phyloP scores from a whole-genome alignment of 192 early-diverging fungal genomes.

The Coemansia reversa region DNA sequence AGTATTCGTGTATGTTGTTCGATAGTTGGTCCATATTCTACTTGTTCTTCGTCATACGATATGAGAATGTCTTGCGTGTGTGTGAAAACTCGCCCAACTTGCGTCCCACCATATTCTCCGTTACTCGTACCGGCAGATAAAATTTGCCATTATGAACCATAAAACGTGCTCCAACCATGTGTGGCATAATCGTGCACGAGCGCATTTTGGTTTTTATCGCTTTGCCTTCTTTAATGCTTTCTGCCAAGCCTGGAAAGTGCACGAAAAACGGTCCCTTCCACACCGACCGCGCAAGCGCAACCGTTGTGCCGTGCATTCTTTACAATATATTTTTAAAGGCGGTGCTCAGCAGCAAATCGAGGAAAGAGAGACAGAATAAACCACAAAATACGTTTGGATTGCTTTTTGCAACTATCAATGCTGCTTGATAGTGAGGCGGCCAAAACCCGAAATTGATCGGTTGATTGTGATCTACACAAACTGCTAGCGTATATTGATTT shows the following conservation, averaged over 20 bases:
- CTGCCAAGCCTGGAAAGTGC: constrained; percentile 60
- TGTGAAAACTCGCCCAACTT: constrained; percentile 94
- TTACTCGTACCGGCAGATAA: constrained; percentile 78
- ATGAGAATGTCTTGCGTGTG: constrained; percentile 82
- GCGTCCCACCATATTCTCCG: constrained; percentile 91
- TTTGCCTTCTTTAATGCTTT: constrained; percentile 59
- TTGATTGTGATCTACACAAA: too few species aligned
- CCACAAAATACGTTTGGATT: background rate
- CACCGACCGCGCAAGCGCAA: constrained; percentile 56
- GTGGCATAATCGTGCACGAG: constrained; percentile 85
- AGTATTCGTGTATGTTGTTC: too few species aligned
- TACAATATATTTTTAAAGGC: too few species aligned
- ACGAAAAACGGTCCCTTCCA: constrained; percentile 66
- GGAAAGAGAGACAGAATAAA: background rate
- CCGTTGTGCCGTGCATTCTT: constrained; percentile 27
- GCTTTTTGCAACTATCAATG: background rate
- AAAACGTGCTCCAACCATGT: constrained; percentile 84
- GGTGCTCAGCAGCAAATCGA: background rate
- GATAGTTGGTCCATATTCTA: constrained; percentile 31
- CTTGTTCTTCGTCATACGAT: constrained; percentile 74
- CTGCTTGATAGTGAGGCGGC: too few species aligned
- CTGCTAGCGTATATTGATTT: too few species aligned
- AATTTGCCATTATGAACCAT: constrained; percentile 92
- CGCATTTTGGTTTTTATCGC: constrained; percentile 76
- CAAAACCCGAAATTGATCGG: too few species aligned